A percentile compares a stretch with the other conserved stretches of the same genome.
These are phyloP conservation scores for Saccharomycodes ludwigii DNA, from an alignment of 805 yeast species.

Conservation along the genomic window DNA sequence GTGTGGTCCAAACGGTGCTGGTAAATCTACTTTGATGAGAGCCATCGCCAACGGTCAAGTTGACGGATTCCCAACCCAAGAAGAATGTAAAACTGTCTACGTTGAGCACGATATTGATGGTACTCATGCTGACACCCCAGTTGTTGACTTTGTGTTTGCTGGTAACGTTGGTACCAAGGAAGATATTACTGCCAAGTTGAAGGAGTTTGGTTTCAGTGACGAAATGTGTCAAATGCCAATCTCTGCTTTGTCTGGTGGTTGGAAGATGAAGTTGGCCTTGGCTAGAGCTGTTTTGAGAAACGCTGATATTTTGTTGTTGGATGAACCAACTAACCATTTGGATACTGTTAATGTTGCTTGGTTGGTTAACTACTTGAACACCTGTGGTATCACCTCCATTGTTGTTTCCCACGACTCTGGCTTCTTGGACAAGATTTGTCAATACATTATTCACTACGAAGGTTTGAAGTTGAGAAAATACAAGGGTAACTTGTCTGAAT, in stretches of 20 bases:
- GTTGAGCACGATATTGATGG: slow-evolving; percentile 99
- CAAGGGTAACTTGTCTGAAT: slow-evolving; percentile 99
- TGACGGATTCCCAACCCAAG: slow-evolving; percentile 99
- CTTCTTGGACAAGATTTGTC: slow-evolving; percentile 93
- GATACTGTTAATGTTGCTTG: slow-evolving; percentile 99
- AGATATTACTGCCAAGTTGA: slow-evolving; percentile 59
- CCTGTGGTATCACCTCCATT: slow-evolving; percentile 97
- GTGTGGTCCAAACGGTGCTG: slow-evolving; percentile 99
- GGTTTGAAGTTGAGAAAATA: slow-evolving; percentile 99
- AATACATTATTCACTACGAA: slow-evolving; percentile 99
- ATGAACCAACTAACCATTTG: slow-evolving; percentile 99
- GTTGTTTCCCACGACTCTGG: slow-evolving; percentile 99
- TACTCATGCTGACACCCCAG: slow-evolving; percentile 92
- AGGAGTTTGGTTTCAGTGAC: slow-evolving; percentile 85
- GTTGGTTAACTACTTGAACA: slow-evolving; percentile 97
- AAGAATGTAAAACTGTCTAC: slow-evolving; percentile 97
- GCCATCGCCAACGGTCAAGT: slow-evolving; percentile 97
- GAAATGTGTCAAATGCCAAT: slow-evolving; percentile 92
- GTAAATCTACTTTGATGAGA: slow-evolving; percentile 97
- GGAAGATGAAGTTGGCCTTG: slow-evolving; percentile 99
- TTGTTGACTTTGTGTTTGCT: slow-evolving; percentile 72
- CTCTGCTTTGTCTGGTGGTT: slow-evolving; percentile 97
- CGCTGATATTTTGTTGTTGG: slow-evolving; percentile 94
- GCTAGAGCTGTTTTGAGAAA: slow-evolving; percentile 98
- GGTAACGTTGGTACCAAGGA: slow-evolving; percentile 71